Evolutionary conservation across 768 basidiomycete species (phyloP).

Genomic region (Pulveroboletus frians): DNA sequence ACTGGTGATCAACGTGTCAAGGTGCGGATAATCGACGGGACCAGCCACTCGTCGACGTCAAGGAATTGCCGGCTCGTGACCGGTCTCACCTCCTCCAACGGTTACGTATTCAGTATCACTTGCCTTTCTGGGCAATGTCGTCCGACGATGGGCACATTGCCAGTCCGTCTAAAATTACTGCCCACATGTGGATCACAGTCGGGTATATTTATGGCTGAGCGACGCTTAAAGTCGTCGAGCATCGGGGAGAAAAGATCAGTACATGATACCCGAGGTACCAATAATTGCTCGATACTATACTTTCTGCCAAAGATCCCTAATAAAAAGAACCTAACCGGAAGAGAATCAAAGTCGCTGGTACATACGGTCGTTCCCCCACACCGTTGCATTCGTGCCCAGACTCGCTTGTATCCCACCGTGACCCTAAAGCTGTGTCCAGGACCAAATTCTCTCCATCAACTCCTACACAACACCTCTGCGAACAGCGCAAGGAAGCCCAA

Average conservation of each 20-base stretch:
- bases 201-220: neutral
- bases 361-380: neutral
- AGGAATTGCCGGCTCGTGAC: neutral
- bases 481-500: constrained; percentile 15
- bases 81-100: neutral
- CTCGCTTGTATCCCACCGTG: neutral
- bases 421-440: neutral
- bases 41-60: constrained; percentile 22
- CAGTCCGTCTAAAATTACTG: too few relatives aligned
- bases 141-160: too few relatives aligned
- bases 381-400: neutral
- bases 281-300: neutral
- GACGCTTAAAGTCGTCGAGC: constrained; percentile 1
- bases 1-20: neutral
- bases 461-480: constrained; percentile 4
- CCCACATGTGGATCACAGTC: too few relatives aligned
- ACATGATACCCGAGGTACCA: neutral
- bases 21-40: constrained; percentile 14
- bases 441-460: constrained; percentile 6
- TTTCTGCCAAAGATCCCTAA: neutral
- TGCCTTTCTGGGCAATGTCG: constrained; percentile 14
- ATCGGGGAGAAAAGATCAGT: neutral
- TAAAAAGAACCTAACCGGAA: neutral
- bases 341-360: neutral
- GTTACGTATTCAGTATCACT: constrained; percentile 7